Base-by-base conservation (phyloP, 768 basidiomycete genomes). In the Rhizopogon salebrosus region DNA sequence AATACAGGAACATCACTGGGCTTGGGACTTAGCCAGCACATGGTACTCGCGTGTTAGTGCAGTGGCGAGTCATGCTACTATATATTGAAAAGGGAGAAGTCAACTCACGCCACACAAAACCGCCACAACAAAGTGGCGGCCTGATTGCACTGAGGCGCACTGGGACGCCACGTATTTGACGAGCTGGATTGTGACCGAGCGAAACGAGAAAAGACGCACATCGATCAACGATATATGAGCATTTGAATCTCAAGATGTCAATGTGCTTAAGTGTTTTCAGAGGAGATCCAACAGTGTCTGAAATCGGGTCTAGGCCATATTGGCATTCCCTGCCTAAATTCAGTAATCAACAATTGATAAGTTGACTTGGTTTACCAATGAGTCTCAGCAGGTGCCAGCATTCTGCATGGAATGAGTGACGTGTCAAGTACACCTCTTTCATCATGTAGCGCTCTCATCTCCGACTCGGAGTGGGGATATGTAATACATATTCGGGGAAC, bases 381-480 rank as follows among this genome's bases (percentile, higher is more conserved):
- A 9, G 57, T 71, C 66, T 67, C 70, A 3, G 61, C 23, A n/a
- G n/a, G 63, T 58, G 26, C 63, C 46, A 48, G 57, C 52, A 68
- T 67, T 6, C 27, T 27, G 27, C 27, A 29, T 29, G 27, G 7
- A 29, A 29, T 34, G 13, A 34, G 13, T 34, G 11, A 9, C 9
- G 31, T 34, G 31, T 10, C 31, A 70, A 54, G 41, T 69, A 68
- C 10, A 68, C 70, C 45, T 67, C 61, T 40, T 66, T 66, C 4
- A 54, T 58, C 5, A 60, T 67, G 1, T 67, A 1, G 61, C 63
- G 22, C 62, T 62, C 26, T 61, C 45, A 38, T 61, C 56, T 27
- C 70, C 69, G 27, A 72, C 72, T 11, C n/a, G n/a, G n/a, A n/a
- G n/a, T n/a, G 69, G 70, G 1, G 72, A 61, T 23, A 71, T n/a